Evolutionary conservation across 768 basidiomycete species (phyloP).

Genomic region (Lactarius psammicola): DNA sequence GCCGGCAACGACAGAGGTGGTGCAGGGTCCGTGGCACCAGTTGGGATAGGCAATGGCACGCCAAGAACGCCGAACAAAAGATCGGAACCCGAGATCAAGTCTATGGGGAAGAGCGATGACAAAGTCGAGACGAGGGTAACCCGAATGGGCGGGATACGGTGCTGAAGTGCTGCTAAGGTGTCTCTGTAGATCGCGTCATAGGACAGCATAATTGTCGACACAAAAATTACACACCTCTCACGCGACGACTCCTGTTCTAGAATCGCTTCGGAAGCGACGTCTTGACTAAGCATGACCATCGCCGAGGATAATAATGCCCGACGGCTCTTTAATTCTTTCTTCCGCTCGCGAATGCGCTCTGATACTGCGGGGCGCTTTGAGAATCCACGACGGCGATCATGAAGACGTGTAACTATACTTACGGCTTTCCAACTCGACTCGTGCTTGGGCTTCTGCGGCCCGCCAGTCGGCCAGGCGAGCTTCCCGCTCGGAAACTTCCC

Average conservation of each 20-base stretch:
- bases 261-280: slow-evolving; percentile 21
- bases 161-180: slow-evolving; percentile 47
- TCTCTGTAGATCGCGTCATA: slow-evolving; percentile 41
- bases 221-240: slow-evolving; percentile 32
- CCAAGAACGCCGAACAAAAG: slow-evolving; percentile 86
- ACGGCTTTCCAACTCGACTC: slow-evolving; percentile 43
- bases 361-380: slow-evolving; percentile 38
- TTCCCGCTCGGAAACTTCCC: slow-evolving; percentile 67
- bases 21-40: slow-evolving; percentile 69
- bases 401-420: slow-evolving; percentile 35
- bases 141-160: slow-evolving; percentile 51
- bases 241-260: slow-evolving; percentile 37
- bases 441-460: slow-evolving; percentile 10
- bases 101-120: slow-evolving; percentile 84
- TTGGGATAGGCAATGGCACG: slow-evolving; percentile 88
- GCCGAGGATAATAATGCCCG: slow-evolving; percentile 48
- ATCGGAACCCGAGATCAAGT: slow-evolving; percentile 76
- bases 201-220: slow-evolving; percentile 20
- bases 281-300: slow-evolving; percentile 40
- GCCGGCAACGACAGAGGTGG: slow-evolving; percentile 70
- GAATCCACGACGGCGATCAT: slow-evolving; percentile 15
- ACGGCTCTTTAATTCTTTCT: slow-evolving; percentile 46
- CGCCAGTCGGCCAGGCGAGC: slow-evolving; percentile 48
- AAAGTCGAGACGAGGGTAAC: slow-evolving; percentile 68
- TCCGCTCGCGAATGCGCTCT: slow-evolving; percentile 43